Conservation (phyloP, 768 basidiomycete genomes). For the Lactifluus piperatus region DNA sequence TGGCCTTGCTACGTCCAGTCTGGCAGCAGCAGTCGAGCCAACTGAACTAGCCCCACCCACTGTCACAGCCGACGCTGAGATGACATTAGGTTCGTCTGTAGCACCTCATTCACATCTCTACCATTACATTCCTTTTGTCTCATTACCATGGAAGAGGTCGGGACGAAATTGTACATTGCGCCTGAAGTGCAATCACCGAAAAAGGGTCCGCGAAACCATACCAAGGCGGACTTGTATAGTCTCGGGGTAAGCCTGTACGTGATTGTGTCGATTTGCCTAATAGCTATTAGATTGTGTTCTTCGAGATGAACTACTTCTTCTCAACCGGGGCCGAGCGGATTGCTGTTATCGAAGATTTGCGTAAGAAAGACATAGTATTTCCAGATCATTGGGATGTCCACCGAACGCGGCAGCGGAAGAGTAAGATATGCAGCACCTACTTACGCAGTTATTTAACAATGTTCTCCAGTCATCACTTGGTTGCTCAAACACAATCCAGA, state of each 20-base stretch:
- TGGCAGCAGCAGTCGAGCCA: conserved; percentile 71
- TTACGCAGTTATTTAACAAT: background rate
- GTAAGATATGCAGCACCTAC: conserved; percentile 32
- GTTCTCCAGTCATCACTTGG: conserved; percentile 59
- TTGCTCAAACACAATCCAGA: conserved; percentile 76
- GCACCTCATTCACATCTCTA: background rate
- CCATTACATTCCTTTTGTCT: background rate
- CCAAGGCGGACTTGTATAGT: conserved; percentile 92
- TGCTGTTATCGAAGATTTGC: conserved; percentile 68
- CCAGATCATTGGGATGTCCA: conserved; percentile 65
- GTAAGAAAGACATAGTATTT: conserved; percentile 66
- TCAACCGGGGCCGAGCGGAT: conserved; percentile 78
- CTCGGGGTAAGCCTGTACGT: conserved; percentile 56
- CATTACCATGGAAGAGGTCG: conserved; percentile 50
- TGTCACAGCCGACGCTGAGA: conserved; percentile 46
- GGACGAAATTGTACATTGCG: conserved; percentile 86
- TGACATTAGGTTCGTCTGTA: conserved; percentile 55
- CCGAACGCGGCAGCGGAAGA: conserved; percentile 56
- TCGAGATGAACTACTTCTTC: conserved; percentile 91
- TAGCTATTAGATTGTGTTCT: conserved; percentile 73
- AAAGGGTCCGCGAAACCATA: conserved; percentile 59
- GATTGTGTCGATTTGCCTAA: background rate
- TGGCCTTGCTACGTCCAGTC: conserved; percentile 77
- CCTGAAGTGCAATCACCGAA: conserved; percentile 73
- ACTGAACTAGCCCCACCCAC: conserved; percentile 48